Evolutionary conservation across 176 grass and related monocot genomes (phyloP), one percentile per base, ranked within the genome.

Genomic region (Paspalum vaginatum): DNA sequence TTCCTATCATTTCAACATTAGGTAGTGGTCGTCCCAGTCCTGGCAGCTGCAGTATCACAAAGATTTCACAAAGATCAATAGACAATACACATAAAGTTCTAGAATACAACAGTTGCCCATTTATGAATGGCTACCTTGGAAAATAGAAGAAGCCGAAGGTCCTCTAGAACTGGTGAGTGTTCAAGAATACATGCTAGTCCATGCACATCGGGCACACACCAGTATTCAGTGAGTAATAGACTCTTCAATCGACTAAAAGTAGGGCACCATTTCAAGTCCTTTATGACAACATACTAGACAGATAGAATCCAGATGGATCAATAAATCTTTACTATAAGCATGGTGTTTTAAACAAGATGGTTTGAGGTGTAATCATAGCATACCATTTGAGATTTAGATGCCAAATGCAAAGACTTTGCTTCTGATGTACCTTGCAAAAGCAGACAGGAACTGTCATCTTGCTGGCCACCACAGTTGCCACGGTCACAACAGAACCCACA

Each of bases 181-280:
- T 82, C 13, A 8, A 82, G 80, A 82, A 82, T 43, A 25, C n/a
- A 74, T 74, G 40, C 22, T 53, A 82, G 46, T 26, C 50, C 50
- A 57, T 20, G 0, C 20, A 51, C 51, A 21, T 55, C 70, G 21
- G 50, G 49, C 9, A 55, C 70, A 40, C 27, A 55, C 17, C 50
- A 55, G 24, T 71, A 1, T 24, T 55, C 15, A 74, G 55, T 2
- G 27, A 74, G 48, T 21, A 6, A 2, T 5, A 73, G 26, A 42
- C 0, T 43, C 46, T 82, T 82, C 1, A 72, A 17, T 4, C 11
- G 61, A 4, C 2, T 73, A 52, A 82, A 82, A 53, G 69, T 82
- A 20, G 68, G 80, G 14, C 69, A 72, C 37, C 26, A 9, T 42
- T 60, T 82, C 27, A 62, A 42, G 73, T 68, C 61, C 63, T 20